These are phyloP conservation scores for Artemisia tridentata DNA, from an alignment of 129 eudicot species.

Conservation along the genomic window DNA sequence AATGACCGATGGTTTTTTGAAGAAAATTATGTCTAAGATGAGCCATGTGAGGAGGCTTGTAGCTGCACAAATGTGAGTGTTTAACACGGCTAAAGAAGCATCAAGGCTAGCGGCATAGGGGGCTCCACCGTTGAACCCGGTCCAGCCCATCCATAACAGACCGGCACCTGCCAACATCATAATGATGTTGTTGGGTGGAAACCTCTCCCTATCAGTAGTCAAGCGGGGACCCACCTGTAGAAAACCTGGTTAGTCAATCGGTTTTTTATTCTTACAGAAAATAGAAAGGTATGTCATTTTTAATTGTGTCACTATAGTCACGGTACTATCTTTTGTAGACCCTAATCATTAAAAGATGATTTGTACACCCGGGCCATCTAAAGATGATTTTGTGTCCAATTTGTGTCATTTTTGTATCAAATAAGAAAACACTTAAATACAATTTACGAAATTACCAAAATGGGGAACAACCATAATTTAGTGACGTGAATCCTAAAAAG, in stretches of 20 bases:
- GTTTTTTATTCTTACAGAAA: not conserved
- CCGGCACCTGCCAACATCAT: constrained; percentile 66
- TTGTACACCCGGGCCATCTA: no score
- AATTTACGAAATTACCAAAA: no score
- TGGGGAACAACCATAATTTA: no score
- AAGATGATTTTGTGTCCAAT: no score
- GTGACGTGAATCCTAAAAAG: not conserved
- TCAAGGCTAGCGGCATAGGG: constrained; percentile 49
- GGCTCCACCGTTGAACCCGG: constrained; percentile 69
- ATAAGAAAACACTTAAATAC: no score
- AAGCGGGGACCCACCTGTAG: constrained; percentile 56
- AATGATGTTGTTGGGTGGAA: constrained; percentile 54
- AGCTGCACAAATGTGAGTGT: constrained; percentile 60
- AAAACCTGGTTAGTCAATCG: not conserved
- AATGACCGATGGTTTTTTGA: constrained; percentile 43
- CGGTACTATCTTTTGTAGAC: no score
- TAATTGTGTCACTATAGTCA: no score
- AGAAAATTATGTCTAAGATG: constrained; percentile 35
- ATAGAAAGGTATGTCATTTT: not conserved
- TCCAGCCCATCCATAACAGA: constrained; percentile 70
- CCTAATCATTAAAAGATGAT: no score
- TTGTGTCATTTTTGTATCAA: no score
- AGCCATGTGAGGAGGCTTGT: constrained; percentile 61
- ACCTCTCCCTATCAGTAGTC: constrained; percentile 36
- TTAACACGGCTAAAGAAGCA: constrained; percentile 49